Conservation (phyloP, 768 basidiomycete species). For the Calocera viscosa region DNA sequence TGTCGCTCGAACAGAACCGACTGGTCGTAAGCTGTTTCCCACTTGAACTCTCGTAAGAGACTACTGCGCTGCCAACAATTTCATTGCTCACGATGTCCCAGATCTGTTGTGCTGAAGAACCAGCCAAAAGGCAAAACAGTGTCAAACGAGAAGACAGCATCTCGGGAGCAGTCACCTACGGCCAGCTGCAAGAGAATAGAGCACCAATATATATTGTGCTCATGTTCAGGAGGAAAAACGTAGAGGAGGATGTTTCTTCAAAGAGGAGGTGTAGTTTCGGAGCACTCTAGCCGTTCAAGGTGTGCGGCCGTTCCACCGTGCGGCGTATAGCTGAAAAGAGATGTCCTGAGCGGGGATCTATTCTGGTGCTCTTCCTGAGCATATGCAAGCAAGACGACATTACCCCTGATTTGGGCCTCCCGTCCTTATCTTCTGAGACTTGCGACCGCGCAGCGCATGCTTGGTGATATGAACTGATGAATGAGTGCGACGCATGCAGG, state of each 20-base stretch:
- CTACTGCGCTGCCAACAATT: background rate
- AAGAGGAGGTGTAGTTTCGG: background rate
- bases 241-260: too few species aligned
- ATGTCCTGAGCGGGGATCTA: background rate
- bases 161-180: background rate
- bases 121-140: background rate
- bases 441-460: background rate
- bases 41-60: background rate
- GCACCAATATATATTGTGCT: too few species aligned
- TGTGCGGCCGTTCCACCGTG: background rate
- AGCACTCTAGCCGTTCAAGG: background rate
- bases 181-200: background rate
- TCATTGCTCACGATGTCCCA: slow-evolving; percentile 10
- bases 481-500: too few species aligned
- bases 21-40: slow-evolving; percentile 3
- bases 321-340: background rate
- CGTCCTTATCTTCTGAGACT: background rate
- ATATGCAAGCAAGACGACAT: background rate
- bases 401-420: background rate
- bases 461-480: too few species aligned
- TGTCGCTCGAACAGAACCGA: background rate
- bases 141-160: background rate
- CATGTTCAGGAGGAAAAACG: too few species aligned
- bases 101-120: background rate
- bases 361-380: background rate